phyloP scores from a whole-genome alignment of 2,329 filamentous ascomycete species.

The Pseudopithomyces maydicus region DNA sequence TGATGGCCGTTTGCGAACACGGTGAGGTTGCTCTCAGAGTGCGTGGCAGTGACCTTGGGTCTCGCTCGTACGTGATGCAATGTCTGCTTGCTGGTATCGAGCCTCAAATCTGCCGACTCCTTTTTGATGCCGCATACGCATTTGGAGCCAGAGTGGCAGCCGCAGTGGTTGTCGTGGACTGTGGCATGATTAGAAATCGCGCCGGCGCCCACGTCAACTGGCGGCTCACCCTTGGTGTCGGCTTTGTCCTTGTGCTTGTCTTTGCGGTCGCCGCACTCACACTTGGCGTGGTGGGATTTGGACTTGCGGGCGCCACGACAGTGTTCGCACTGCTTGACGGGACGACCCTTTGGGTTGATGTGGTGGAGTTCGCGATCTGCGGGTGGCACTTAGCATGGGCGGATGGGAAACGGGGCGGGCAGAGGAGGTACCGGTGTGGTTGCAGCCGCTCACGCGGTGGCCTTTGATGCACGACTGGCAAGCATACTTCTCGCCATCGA shows the following conservation, averaged over 20 bases:
- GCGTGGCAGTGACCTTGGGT: slow-evolving; percentile 61
- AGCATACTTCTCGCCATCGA: slow-evolving; percentile 93
- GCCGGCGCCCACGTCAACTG: slow-evolving; percentile 35
- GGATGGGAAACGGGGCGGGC: slow-evolving; percentile 21
- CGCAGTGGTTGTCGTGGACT: slow-evolving; percentile 50
- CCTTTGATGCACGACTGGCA: slow-evolving; percentile 98
- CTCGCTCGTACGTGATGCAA: slow-evolving; percentile 56
- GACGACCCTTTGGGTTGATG: slow-evolving; percentile 97
- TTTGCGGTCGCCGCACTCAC: slow-evolving; percentile 91
- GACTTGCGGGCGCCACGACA: slow-evolving; percentile 96
- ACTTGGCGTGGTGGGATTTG: slow-evolving; percentile 91
- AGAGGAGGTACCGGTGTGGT: slow-evolving; percentile 75
- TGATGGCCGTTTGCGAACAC: slow-evolving; percentile 68
- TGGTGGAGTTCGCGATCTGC: slow-evolving; percentile 88
- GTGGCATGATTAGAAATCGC: slow-evolving; percentile 36
- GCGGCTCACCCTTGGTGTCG: slow-evolving; percentile 45
- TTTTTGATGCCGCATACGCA: slow-evolving; percentile 67
- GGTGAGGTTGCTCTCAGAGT: slow-evolving; percentile 64
- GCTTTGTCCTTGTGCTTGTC: slow-evolving; percentile 54
- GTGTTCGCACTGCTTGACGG: slow-evolving; percentile 96
- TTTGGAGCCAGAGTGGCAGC: slow-evolving; percentile 64
- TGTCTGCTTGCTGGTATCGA: slow-evolving; percentile 51
- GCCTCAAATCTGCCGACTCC: slow-evolving; percentile 55
- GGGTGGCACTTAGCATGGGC: slow-evolving; percentile 21
- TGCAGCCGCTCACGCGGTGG: slow-evolving; percentile 98